Conservation (phyloP, 1,284 basidiomycete genomes). For the Violaceomyces palustris region DNA sequence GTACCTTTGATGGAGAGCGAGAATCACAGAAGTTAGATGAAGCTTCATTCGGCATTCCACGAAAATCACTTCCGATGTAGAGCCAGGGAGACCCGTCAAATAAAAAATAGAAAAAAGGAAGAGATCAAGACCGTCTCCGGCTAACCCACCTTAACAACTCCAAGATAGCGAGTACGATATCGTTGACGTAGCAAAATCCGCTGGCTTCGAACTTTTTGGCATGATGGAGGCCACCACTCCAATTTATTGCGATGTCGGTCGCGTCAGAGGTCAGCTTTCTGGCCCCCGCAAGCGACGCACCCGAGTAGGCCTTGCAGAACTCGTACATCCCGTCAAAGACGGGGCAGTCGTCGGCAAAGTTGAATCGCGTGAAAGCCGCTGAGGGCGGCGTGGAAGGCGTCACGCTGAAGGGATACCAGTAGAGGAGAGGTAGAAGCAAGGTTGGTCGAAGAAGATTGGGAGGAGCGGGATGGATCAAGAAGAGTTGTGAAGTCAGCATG, state of each 20-base stretch:
- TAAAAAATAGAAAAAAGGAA: too few species aligned
- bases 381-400: constrained; percentile 45
- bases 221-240: constrained; percentile 95
- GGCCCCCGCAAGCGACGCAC: constrained; percentile 70
- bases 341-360: constrained; percentile 52
- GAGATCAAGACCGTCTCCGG: too few species aligned
- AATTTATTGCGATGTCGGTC: constrained; percentile 94
- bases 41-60: too few species aligned
- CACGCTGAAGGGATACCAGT: constrained; percentile 9
- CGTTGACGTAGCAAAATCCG: constrained; percentile 96
- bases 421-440: too few species aligned
- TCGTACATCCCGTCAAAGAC: constrained; percentile 53
- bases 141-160: constrained; percentile 42
- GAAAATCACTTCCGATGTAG: too few species aligned
- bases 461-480: background rate
- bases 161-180: constrained; percentile 55
- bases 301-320: constrained; percentile 49
- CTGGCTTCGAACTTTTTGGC: constrained; percentile 95
- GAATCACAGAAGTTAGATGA: too few species aligned
- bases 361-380: constrained; percentile 47
- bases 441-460: too few species aligned
- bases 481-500: background rate
- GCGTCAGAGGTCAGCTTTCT: constrained; percentile 58
- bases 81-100: too few species aligned
- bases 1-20: too few species aligned